phyloP scores from a whole-genome alignment of 2,329 filamentous ascomycete genomes.

The Hymenotorrendiella dingleyae region DNA sequence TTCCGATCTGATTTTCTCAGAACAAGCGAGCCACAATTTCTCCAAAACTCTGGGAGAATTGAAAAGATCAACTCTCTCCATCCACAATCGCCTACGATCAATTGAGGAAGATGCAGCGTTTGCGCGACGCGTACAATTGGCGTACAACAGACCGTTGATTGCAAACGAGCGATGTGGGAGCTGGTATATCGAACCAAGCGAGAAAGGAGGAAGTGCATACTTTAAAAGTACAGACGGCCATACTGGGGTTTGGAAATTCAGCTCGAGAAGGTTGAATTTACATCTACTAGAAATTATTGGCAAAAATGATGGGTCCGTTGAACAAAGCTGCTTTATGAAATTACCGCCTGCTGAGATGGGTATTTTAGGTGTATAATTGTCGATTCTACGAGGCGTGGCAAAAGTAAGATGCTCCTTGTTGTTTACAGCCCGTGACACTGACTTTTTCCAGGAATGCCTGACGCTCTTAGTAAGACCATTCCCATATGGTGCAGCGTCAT shows the following conservation, averaged over 20 bases:
- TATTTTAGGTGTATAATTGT: constrained; percentile 66
- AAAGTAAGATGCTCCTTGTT: constrained; percentile 47
- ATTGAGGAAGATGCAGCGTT: constrained; percentile 74
- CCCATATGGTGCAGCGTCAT: constrained; percentile 90
- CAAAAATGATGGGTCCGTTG: constrained; percentile 59
- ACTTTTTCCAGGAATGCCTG: constrained; percentile 65
- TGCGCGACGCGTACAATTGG: constrained; percentile 53
- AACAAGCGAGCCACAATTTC: constrained; percentile 56
- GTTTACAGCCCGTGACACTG: constrained; percentile 10
- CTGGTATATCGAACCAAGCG: constrained; percentile 74
- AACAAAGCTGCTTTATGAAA: not conserved
- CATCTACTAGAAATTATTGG: constrained; percentile 68
- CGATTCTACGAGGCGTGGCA: constrained; percentile 87
- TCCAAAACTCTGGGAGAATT: constrained; percentile 65
- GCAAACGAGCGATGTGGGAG: constrained; percentile 94
- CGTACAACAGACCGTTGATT: constrained; percentile 61
- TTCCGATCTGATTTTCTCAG: constrained; percentile 38
- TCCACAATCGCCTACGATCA: constrained; percentile 75
- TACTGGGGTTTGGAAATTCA: constrained; percentile 85
- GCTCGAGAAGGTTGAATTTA: constrained; percentile 75
- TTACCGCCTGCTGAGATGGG: not conserved
- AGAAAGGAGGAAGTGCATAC: constrained; percentile 72
- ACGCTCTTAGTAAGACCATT: constrained; percentile 88
- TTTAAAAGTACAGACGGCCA: constrained; percentile 99
- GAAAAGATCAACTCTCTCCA: constrained; percentile 69